phyloP scores from a whole-genome alignment of 441 rosid species.

The Corymbia citriodora region DNA sequence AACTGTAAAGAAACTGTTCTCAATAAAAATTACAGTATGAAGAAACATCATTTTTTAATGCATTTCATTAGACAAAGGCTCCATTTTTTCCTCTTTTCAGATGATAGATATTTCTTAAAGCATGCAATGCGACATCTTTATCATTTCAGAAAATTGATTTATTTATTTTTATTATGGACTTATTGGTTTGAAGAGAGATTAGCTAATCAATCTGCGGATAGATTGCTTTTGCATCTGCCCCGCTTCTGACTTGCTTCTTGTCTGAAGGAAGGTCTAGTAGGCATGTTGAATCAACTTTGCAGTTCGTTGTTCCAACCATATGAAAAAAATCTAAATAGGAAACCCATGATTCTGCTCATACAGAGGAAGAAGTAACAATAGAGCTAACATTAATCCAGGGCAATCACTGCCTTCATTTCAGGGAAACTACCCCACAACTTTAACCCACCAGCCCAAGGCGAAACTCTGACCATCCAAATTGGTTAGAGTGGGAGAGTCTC shows the following conservation, averaged over 20 bases:
- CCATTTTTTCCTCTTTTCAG: neutral
- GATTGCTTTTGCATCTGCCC: neutral
- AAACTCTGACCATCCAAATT: neutral
- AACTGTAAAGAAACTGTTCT: neutral
- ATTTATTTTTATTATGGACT: neutral
- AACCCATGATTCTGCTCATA: neutral
- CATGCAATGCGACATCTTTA: neutral
- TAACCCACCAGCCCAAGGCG: neutral
- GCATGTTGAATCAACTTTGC: neutral
- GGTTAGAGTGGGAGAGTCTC: neutral
- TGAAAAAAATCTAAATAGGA: neutral
- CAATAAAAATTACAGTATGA: neutral
- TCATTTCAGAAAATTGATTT: neutral
- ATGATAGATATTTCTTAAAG: neutral
- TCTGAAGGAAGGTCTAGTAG: neutral
- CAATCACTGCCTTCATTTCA: neutral
- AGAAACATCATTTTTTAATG: neutral
- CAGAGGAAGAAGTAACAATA: neutral
- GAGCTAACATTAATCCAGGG: neutral
- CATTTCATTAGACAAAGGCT: neutral
- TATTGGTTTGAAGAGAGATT: neutral
- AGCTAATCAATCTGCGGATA: neutral
- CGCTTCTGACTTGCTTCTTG: neutral
- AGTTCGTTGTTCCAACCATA: neutral
- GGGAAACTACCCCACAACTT: neutral